These are phyloP conservation scores for Lachnellula occidentalis DNA, from an alignment of 2,329 filamentous ascomycete species.

Conservation along the genomic window DNA sequence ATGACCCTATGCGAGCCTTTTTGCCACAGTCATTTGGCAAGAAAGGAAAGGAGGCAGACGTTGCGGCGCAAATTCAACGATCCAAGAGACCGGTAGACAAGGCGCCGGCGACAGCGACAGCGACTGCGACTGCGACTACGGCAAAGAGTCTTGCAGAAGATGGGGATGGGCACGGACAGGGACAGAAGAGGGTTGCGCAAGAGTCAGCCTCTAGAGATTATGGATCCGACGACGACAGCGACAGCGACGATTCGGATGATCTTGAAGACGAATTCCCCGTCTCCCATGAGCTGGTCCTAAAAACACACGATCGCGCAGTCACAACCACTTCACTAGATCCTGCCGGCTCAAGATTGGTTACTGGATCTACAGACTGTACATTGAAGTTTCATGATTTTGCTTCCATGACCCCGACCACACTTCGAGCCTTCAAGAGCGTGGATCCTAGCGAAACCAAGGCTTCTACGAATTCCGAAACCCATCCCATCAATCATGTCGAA, in stretches of 20 bases:
- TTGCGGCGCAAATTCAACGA: conserved; percentile 74
- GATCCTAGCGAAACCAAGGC: conserved; percentile 78
- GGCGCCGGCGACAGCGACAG: conserved; percentile 14
- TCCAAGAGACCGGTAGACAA: conserved; percentile 55
- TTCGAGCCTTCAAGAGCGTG: conserved; percentile 87
- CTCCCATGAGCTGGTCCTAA: conserved; percentile 87
- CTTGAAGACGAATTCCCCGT: conserved; percentile 80
- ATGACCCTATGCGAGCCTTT: conserved; percentile 71
- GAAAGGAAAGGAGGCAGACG: conserved; percentile 65
- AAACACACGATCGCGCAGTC: conserved; percentile 84
- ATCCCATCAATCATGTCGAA: conserved; percentile 78
- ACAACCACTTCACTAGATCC: conserved; percentile 82
- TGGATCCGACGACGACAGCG: conserved; percentile 39
- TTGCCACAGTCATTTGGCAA: conserved; percentile 83
- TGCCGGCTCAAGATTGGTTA: conserved; percentile 76
- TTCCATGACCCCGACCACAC: conserved; percentile 89
- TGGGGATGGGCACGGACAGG: conserved; percentile 25
- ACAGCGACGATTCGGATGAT: conserved; percentile 49
- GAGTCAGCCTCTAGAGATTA: conserved; percentile 33
- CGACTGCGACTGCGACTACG: conserved; percentile 2
- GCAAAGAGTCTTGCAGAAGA: conserved; percentile 20
- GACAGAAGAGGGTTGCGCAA: conserved; percentile 25
- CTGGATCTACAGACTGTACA: conserved; percentile 86
- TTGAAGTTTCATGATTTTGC: conserved; percentile 94
- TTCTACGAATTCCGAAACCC: conserved; percentile 69